Evolutionary conservation across 371 early-diverging fungal species (phyloP), one percentile per base, ranked within the genome.

Genomic region (Spraguea lophii): DNA sequence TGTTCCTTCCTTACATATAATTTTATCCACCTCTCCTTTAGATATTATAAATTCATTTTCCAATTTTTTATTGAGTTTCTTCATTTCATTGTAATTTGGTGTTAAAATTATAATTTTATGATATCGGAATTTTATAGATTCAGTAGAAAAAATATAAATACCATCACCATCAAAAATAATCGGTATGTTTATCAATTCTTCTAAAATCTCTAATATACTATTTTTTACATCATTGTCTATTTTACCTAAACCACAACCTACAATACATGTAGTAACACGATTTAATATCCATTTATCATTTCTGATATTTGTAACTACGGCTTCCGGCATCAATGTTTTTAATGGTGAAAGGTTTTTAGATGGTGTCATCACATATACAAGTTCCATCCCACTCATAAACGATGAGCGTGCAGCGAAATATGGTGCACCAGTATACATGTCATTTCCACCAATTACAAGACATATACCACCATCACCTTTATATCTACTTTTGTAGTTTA

Each of bases 401-500:
- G 88, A 75, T 1, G 81, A 62, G 47, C 79, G 77, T 0, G 75
- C 81, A 7, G 81, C 81, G 69, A 83, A 92, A 62, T 76, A 88
- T 1, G 91, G 90, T 1, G 92, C 92, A 0, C 92, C 89, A 0
- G 87, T 83, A 67, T 83, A 85, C 40, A 51, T 3, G 0, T 46
- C 30, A 21, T 47, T 51, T 20, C 68, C 68, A 25, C 68, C 68
- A 22, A 67, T 61, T 7, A 67, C 37, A 9, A 67, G 32, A 0
- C 57, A 34, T 13, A 34, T 44, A 3, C 63, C 68, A 47, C 46
- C 49, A 16, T 46, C 10, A 20, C 66, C 66, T 51, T 66, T 66
- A 30, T 4, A 30, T 4, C 30, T 30, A 12, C 30, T 30, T n/a
- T n/a, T n/a, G n/a, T n/a, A n/a, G n/a, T n/a, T n/a, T n/a, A n/a